A percentile compares a stretch with the other conserved stretches of the same genome.
Evolutionary conservation across 805 yeast species (phyloP).

Genomic region (Zygoascus biomembranicola): DNA sequence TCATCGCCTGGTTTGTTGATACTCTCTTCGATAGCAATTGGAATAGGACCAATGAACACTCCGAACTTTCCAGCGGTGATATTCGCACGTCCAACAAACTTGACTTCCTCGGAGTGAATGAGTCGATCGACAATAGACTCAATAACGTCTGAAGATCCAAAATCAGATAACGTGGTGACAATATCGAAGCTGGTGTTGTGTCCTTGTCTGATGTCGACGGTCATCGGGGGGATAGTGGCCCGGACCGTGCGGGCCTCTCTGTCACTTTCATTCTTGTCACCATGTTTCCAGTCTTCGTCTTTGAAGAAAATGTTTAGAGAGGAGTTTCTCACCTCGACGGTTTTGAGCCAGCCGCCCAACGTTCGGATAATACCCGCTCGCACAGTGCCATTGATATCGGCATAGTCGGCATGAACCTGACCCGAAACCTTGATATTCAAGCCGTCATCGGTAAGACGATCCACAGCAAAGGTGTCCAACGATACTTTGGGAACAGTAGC

Average conservation of each 20-base stretch:
- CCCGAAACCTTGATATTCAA: conserved; percentile 12
- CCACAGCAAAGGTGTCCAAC: conserved; percentile 7
- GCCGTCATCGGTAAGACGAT: conserved; percentile 11
- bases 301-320: conserved; percentile 9
- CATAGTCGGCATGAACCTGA: conserved; percentile 10
- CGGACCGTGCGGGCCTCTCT: conserved; percentile 8
- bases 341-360: conserved; percentile 4
- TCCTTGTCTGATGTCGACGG: conserved; percentile 6
- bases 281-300: conserved; percentile 1
- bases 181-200: conserved; percentile 8
- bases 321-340: conserved; percentile 6
- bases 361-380: conserved; percentile 6
- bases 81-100: conserved; percentile 8
- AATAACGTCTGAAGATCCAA: conserved; percentile 14
- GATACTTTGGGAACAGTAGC: neutral
- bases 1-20: conserved; percentile 6
- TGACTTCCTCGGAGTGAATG: conserved; percentile 8
- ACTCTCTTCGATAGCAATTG: conserved; percentile 9
- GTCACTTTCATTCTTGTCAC: neutral
- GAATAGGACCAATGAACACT: conserved; percentile 9
- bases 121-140: conserved; percentile 11
- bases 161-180: conserved; percentile 12
- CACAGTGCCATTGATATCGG: conserved; percentile 4
- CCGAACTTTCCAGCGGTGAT: conserved; percentile 11
- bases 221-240: conserved; percentile 13